Evolutionary conservation across 2,329 filamentous ascomycete genomes (phyloP).

Genomic region (Penicillium sp.): DNA sequence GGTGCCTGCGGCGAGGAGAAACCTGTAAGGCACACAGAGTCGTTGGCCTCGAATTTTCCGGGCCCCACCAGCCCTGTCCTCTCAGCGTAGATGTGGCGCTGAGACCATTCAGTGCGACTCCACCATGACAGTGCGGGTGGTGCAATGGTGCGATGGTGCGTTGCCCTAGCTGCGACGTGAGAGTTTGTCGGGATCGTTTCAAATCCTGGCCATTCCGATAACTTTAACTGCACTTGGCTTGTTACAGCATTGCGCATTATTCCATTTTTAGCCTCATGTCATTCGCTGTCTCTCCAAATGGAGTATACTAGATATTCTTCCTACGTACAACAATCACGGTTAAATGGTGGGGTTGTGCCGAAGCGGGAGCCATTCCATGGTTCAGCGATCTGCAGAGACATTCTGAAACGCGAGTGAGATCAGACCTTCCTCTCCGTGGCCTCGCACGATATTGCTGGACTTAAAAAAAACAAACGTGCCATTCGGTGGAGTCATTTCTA

Average conservation of each 20-base stretch:
- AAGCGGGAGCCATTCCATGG: conserved; percentile 13
- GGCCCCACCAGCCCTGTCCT: neutral
- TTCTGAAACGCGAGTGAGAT: conserved; percentile 13
- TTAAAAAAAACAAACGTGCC: too few species aligned
- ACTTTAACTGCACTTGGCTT: conserved; percentile 2
- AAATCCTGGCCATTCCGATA: neutral
- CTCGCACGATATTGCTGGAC: too few species aligned
- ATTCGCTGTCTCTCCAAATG: too few species aligned
- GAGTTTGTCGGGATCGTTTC: neutral
- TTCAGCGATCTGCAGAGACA: conserved; percentile 6
- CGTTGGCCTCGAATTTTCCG: conserved; percentile 1
- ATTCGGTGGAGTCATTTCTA: conserved; percentile 20
- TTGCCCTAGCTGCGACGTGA: neutral
- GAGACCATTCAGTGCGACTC: neutral
- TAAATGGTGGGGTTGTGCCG: too few species aligned
- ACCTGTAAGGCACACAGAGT: conserved; percentile 8
- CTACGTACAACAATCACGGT: too few species aligned
- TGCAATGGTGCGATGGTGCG: conserved; percentile 1
- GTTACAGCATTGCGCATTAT: neutral
- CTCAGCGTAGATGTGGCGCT: neutral
- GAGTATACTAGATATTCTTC: too few species aligned
- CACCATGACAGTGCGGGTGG: neutral
- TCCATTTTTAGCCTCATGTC: too few species aligned
- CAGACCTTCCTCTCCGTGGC: too few species aligned
- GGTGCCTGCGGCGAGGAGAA: conserved; percentile 1